Evolutionary conservation across 1,284 basidiomycete species (phyloP).

Genomic region (Cryptococcus wingfieldii): DNA sequence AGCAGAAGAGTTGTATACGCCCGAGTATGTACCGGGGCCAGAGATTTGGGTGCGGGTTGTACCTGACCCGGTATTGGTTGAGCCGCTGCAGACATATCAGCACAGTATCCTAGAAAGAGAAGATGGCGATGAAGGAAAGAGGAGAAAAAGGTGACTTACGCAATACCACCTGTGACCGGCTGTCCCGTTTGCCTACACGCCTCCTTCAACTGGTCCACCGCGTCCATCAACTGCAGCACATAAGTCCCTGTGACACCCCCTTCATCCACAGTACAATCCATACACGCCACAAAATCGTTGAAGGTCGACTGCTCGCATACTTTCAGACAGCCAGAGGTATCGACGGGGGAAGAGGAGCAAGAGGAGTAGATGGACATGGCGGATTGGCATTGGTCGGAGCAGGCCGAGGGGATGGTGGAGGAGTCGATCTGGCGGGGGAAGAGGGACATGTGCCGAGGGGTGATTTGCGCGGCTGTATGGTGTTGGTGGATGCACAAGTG

Average conservation of each 20-base stretch:
- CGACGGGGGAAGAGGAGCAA: conserved; percentile 27
- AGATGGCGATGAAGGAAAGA: too few species aligned
- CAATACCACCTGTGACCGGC: conserved; percentile 17
- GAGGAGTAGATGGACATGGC: conserved; percentile 37
- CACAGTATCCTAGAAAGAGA: too few species aligned
- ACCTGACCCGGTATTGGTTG: too few species aligned
- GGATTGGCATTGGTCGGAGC: conserved; percentile 17
- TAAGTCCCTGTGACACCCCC: conserved; percentile 15
- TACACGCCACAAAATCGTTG: conserved; percentile 22
- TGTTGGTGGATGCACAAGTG: neutral
- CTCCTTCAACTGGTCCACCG: conserved; percentile 18
- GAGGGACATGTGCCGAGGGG: conserved; percentile 13
- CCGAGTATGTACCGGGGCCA: too few species aligned
- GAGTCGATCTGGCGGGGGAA: conserved; percentile 22
- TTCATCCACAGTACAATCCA: conserved; percentile 23
- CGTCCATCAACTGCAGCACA: conserved; percentile 14
- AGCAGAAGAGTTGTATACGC: too few species aligned
- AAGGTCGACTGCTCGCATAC: conserved; percentile 27
- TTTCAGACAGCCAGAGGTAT: conserved; percentile 25
- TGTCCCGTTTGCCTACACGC: conserved; percentile 22
- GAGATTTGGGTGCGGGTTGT: too few species aligned
- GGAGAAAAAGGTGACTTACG: conserved; percentile 3
- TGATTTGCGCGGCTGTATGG: conserved; percentile 10
- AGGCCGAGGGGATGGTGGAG: conserved; percentile 23
- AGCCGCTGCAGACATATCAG: too few species aligned